Percentiles rank a stretch among this genome's conserved stretches.
These are phyloP conservation scores for Achlya hypogyna DNA, from an alignment of 352 stramenopile species.

Conservation along the genomic window DNA sequence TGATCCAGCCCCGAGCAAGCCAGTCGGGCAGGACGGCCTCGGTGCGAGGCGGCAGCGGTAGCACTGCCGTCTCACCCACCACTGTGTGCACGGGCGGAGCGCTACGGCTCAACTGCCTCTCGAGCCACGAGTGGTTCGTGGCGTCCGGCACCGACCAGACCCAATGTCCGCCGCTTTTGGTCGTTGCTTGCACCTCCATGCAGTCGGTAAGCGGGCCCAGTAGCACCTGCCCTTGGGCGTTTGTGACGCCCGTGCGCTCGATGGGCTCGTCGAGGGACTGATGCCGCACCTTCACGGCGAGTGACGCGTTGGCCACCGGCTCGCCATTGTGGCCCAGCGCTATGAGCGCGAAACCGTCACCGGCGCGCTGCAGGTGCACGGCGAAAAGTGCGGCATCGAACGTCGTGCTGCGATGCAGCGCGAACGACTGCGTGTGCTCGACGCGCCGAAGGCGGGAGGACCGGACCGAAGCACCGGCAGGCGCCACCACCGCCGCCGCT, in stretches of 20 bases:
- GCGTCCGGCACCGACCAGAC: slow-evolving; percentile 32
- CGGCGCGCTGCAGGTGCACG: slow-evolving; percentile 15
- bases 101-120: neutral
- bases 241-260: slow-evolving; percentile 22
- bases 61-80: neutral
- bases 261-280: slow-evolving; percentile 24
- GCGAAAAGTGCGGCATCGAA: slow-evolving; percentile 31
- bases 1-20: neutral
- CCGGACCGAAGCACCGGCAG: slow-evolving; percentile 23
- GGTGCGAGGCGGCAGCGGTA: neutral
- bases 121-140: neutral
- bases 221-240: slow-evolving; percentile 31
- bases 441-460: slow-evolving; percentile 28
- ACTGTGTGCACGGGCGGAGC: neutral
- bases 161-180: slow-evolving; percentile 21
- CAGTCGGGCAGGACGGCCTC: neutral
- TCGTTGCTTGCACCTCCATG: slow-evolving; percentile 18
- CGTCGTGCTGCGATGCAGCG: slow-evolving; percentile 30
- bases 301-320: slow-evolving; percentile 24
- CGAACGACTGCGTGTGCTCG: slow-evolving; percentile 26
- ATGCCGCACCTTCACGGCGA: slow-evolving; percentile 26
- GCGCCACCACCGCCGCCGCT: slow-evolving; percentile 8
- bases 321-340: slow-evolving; percentile 48
- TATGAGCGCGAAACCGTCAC: slow-evolving; percentile 28
- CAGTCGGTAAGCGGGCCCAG: slow-evolving; percentile 29